phyloP scores from a whole-genome alignment of 441 rosid species.

The Erodium chrysanthum region DNA sequence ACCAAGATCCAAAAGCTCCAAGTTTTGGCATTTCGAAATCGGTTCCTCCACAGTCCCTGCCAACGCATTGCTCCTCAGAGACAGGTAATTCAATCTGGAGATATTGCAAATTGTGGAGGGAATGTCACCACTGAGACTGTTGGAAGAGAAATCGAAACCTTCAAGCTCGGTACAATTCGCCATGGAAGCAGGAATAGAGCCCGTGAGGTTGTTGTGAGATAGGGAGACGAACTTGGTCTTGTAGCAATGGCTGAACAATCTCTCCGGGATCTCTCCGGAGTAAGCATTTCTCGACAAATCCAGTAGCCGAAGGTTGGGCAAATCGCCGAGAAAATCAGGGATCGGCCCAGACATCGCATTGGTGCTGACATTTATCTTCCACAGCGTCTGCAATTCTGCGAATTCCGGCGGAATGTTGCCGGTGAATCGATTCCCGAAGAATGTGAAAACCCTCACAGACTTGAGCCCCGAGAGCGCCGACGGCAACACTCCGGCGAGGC shows the following conservation, averaged over 20 bases:
- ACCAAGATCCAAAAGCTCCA: slow-evolving; percentile 59
- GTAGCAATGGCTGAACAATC: slow-evolving; percentile 55
- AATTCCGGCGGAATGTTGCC: slow-evolving; percentile 73
- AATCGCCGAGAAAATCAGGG: slow-evolving; percentile 74
- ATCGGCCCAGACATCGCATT: slow-evolving; percentile 75
- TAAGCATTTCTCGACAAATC: slow-evolving; percentile 77
- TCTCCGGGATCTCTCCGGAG: slow-evolving; percentile 48
- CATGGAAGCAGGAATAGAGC: slow-evolving; percentile 56
- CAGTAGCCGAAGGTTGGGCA: slow-evolving; percentile 70
- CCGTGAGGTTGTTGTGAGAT: slow-evolving; percentile 60
- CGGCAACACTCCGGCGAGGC: slow-evolving; percentile 55
- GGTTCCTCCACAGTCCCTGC: slow-evolving; percentile 49
- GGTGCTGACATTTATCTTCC: slow-evolving; percentile 89
- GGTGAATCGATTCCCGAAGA: slow-evolving; percentile 70
- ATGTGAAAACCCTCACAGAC: slow-evolving; percentile 64
- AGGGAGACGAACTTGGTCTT: slow-evolving; percentile 70
- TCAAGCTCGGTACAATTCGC: slow-evolving; percentile 50
- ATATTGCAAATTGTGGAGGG: slow-evolving; percentile 55
- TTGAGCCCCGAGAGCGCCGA: slow-evolving; percentile 62
- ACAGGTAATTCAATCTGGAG: slow-evolving; percentile 45
- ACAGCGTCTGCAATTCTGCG: slow-evolving; percentile 48
- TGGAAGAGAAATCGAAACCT: slow-evolving; percentile 80
- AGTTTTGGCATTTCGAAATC: slow-evolving; percentile 43
- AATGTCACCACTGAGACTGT: slow-evolving; percentile 54
- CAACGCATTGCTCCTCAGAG: slow-evolving; percentile 51